phyloP scores from a whole-genome alignment of 345 rosid species.

The Theobroma cacao region DNA sequence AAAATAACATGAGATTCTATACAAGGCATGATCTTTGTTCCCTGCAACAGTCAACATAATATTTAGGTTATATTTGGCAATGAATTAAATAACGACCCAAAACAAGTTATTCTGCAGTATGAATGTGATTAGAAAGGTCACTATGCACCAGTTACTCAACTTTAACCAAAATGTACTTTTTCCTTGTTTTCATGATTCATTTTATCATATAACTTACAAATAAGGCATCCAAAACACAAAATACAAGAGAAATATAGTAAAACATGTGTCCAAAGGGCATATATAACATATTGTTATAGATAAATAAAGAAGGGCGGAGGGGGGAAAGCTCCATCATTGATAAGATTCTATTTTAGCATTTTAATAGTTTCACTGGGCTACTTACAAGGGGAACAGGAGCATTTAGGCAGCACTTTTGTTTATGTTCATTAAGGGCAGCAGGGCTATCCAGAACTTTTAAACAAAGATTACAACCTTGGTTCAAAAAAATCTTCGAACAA shows the following conservation, averaged over 20 bases:
- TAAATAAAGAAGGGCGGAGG: neutral
- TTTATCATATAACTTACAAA: neutral
- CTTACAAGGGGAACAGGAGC: conserved; percentile 56
- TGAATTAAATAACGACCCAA: neutral
- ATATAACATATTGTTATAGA: neutral
- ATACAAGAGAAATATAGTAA: neutral
- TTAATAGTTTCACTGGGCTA: conserved; percentile 4
- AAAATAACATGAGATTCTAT: conserved; percentile 14
- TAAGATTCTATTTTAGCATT: neutral
- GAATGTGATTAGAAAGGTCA: neutral
- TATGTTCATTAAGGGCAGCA: conserved; percentile 39
- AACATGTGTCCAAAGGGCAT: neutral
- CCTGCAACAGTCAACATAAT: conserved; percentile 27
- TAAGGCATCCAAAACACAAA: neutral
- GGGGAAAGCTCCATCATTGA: neutral
- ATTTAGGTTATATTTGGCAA: neutral
- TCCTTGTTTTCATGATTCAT: neutral
- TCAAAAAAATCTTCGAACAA: conserved; percentile 48
- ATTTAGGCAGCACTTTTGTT: conserved; percentile 39
- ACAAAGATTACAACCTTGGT: conserved; percentile 58
- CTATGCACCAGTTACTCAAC: neutral
- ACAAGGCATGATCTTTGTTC: conserved; percentile 10
- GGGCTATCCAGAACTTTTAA: conserved; percentile 46
- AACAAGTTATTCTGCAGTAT: neutral
- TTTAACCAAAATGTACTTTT: neutral